Base-by-base conservation (phyloP, 495 filamentous ascomycete genomes). In the Aspergillus ellipticus region DNA sequence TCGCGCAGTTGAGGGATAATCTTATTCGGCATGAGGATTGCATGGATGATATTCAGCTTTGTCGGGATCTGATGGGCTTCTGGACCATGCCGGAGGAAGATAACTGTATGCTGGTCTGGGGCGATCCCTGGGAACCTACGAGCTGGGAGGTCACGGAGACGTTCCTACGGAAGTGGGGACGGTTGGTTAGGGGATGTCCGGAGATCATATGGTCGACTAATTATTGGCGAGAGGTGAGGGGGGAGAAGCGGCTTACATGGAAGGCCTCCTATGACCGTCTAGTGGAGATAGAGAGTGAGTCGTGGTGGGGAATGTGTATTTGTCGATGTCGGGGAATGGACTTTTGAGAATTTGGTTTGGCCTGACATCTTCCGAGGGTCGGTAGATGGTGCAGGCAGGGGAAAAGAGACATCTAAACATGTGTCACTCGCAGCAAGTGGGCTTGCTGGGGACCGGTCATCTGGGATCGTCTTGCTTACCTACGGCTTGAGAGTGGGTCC, bases 1-100 rank as follows among this genome's bases (percentile, higher is more conserved):
- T 69, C 26, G 64, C 69, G 11, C 54, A 20, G 21, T 51, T 73
- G 42, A 64, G 69, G 7, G 69, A 73, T 31, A 73, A 69, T 43
- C 43, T 73, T 2, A 67, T 70, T 13, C 42, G 22, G 6, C 53
- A 51, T 0, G 55, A 56, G 15, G 60, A 45, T 11, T 24, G 41
- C 4, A 46, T 65, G 43, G 66, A 64, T 42, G 58, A 57, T 11
- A 45, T 54, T 16, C 57, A 70, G 6, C 47, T 70, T 5, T 62
- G 62, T 41, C 55, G 58, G 11, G 67, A 69, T 43, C 19, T 70
- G 22, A 54, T 61, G 24, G 66, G 58, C 4, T 66, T 61, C 49
- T 56, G 26, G 58, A 58, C 42, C 51, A 47, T 46, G 57, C 61
- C 49, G 4, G 59, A 46, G 52, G 29, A 29, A 0, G 22, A 49